Evolutionary conservation across 139 green algal genomes (phyloP).

Genomic region (Chlorella ohadii): DNA sequence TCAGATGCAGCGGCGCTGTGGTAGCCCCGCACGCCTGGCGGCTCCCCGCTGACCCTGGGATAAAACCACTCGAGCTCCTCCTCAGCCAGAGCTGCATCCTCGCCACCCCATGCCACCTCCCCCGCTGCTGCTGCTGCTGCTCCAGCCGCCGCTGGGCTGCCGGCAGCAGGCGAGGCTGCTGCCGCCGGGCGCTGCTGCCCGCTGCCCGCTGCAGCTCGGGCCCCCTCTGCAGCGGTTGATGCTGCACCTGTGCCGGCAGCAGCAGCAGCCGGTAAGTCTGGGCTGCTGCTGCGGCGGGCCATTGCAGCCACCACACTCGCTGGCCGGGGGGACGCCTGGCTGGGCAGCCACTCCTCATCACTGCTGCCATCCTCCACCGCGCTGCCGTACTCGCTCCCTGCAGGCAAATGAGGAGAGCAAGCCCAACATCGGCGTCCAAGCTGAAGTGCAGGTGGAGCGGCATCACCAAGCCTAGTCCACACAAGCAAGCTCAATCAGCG

Average conservation of each 20-base stretch:
- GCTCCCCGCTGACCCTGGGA: neutral
- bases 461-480: too few species aligned
- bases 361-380: neutral
- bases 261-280: neutral
- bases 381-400: neutral
- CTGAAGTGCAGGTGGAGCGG: too few species aligned
- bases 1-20: constrained; percentile 4
- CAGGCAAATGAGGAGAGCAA: neutral
- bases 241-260: neutral
- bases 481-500: too few species aligned
- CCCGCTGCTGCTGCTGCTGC: neutral
- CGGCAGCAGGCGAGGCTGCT: too few species aligned
- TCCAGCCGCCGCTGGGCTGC: too few species aligned
- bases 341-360: neutral
- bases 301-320: neutral
- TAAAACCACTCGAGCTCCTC: constrained; percentile 12
- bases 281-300: neutral
- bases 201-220: neutral
- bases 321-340: too few species aligned
- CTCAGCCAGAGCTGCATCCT: too few species aligned
- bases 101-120: too few species aligned
- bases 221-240: too few species aligned
- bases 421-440: too few species aligned
- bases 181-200: neutral
- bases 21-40: constrained; percentile 2